Base-by-base conservation (phyloP, 2,329 filamentous ascomycete species). In the Colletotrichum sojae region DNA sequence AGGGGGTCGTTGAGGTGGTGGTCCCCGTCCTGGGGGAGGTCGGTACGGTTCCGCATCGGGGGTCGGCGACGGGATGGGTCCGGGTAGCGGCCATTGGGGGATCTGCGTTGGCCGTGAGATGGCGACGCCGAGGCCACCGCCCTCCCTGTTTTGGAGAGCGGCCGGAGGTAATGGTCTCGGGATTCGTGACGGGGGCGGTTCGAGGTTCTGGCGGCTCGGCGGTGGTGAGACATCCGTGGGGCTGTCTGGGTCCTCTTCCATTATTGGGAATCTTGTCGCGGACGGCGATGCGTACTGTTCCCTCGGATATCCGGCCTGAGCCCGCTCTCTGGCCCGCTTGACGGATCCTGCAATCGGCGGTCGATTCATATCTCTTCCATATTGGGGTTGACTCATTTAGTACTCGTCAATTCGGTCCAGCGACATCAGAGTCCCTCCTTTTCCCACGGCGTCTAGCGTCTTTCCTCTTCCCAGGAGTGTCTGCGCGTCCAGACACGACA, bases 1-100 rank as follows among this genome's bases (percentile, higher is more conserved):
- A 12, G 87, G 87, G 10, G 89, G 89, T 71, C 89, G 83, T 74
- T 85, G 86, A 20, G 89, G 89, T 25, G 87, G 83, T 46, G 83
- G 80, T 43, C 84, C 83, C 69, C 82, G 81, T 53, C 84, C 84
- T n/a, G 83, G 79, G 16, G 86, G 84, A 61, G 86, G 84, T 73
- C 83, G 82, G 71, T 88, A 89, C 20, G 83, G 80, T 60, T 83
- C 80, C 18, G 78, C 62, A 48, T 81, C 78, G 13, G 75, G 60
- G 27, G 76, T 71, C 12, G 80, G 73, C n/a, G 79, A 73, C 46
- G 78, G 74, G 20, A 83, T 74, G 15, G 83, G 80, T 16, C 78
- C 81, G 36, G 81, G 76, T 46, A 89, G 75, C 15, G 88, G 86
- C 86, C 86, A 89, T 73, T 89, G 87, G 6, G 86, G 83, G 57